Conservation (phyloP, 208 protist species). For the Leptomonas pyrrhocoris region DNA sequence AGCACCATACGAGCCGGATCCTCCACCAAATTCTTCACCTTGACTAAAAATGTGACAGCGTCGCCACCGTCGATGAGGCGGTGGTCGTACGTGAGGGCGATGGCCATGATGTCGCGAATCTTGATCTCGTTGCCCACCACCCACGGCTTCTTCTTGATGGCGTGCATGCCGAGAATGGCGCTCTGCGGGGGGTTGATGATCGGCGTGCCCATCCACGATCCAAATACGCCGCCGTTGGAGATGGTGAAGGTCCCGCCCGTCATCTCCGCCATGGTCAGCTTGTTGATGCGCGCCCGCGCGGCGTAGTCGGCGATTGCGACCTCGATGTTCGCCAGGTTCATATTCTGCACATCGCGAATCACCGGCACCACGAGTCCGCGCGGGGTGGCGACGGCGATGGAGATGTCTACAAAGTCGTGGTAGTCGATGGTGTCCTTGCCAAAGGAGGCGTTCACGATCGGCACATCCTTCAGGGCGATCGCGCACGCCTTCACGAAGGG, state of each 20-base stretch:
- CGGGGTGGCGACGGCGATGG: slow-evolving; percentile 97
- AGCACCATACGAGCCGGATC: slow-evolving; percentile 95
- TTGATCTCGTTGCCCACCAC: slow-evolving; percentile 92
- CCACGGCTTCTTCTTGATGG: slow-evolving; percentile 96
- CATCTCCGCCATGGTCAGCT: slow-evolving; percentile 97
- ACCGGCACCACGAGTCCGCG: slow-evolving; percentile 98
- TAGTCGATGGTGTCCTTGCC: slow-evolving; percentile 97
- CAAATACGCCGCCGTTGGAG: slow-evolving; percentile 99
- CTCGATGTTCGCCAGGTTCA: slow-evolving; percentile 97
- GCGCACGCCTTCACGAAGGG: slow-evolving; percentile 97
- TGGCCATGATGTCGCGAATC: slow-evolving; percentile 98
- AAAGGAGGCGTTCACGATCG: slow-evolving; percentile 96
- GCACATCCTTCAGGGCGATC: slow-evolving; percentile 95
- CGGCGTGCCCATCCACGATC: slow-evolving; percentile 98
- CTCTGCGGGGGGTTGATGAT: slow-evolving; percentile 99
- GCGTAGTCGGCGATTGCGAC: slow-evolving; percentile 93
- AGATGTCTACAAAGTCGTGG: slow-evolving; percentile 98
- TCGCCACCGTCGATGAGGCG: slow-evolving; percentile 98
- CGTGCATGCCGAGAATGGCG: slow-evolving; percentile 99
- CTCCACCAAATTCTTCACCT: slow-evolving; percentile 97
- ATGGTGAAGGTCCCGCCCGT: slow-evolving; percentile 99
- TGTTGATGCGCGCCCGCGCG: slow-evolving; percentile 88
- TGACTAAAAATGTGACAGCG: slow-evolving; percentile 98
- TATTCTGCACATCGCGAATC: slow-evolving; percentile 95
- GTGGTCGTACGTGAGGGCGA: slow-evolving; percentile 99